Evolutionary conservation across 805 yeast genomes (phyloP).

Genomic region (Wickerhamiella musiphila): DNA sequence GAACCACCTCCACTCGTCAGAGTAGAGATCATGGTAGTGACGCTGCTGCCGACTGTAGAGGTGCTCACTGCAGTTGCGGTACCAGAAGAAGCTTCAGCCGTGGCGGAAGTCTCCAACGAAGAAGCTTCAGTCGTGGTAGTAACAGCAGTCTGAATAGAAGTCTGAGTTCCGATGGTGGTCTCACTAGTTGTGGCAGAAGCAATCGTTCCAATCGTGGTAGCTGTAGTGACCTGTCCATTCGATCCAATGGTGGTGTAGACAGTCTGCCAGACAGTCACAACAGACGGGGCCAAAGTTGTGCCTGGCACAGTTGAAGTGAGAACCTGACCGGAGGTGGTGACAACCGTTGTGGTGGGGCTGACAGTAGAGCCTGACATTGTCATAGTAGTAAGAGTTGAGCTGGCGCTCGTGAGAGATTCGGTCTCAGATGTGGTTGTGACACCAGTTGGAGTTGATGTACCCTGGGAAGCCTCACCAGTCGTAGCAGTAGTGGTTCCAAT

Average conservation of each 20-base stretch:
- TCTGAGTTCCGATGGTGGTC: not conserved
- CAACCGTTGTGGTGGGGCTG: not conserved
- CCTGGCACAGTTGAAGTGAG: not conserved
- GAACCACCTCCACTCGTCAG: no score
- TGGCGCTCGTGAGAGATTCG: not conserved
- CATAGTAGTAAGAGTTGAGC: not conserved
- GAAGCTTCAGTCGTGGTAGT: no score
- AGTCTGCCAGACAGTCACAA: conserved; percentile 1
- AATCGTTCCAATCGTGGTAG: not conserved
- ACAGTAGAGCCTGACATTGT: not conserved
- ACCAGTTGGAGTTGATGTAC: not conserved
- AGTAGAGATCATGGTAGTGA: not conserved
- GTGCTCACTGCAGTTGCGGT: not conserved
- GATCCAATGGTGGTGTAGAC: conserved; percentile 1
- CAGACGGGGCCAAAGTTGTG: not conserved
- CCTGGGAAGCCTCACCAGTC: not conserved
- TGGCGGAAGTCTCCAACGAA: no score
- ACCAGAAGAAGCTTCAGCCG: no score
- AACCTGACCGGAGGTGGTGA: not conserved
- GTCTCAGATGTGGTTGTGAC: not conserved
- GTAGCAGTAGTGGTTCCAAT: not conserved
- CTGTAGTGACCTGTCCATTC: not conserved
- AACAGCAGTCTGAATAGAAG: not conserved
- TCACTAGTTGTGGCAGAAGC: not conserved
- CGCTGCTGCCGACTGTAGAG: not conserved